Evolutionary conservation across 352 stramenopile species (phyloP), one percentile per base, ranked within the genome.

Genomic region (Globisporangium nagaii): DNA sequence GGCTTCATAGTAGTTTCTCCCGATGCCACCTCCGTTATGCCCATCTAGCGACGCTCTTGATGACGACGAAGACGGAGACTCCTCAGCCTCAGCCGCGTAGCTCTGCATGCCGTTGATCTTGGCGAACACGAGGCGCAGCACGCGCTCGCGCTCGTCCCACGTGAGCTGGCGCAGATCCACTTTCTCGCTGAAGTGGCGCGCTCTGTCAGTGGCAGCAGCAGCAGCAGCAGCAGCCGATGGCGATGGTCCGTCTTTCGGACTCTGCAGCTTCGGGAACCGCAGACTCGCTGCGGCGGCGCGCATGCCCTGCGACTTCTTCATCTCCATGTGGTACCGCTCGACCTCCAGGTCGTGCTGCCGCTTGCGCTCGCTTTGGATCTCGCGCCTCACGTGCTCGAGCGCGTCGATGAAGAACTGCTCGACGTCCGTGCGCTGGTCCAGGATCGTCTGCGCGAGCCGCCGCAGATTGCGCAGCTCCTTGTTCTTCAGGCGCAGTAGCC

Each of bases 381-480:
- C 68, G 5, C 62, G 43, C 62, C 96, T 95, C 9, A 97, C 90
- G 37, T 93, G 69, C 36, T 92, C 80, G 10, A 98, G 72, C 17
- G 89, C 86, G 56, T 98, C 89, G 37, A 98, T 57, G 52, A 98
- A 96, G 65, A 96, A 98, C 53, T 97, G 86, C 53, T 93, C 81
- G 6, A 93, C 65, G 39, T 98, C 91, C 4, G 85, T 96, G 32
- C 93, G 75, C 63, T 98, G 93, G 43, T 90, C 78, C 35, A 98
- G 67, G 42, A 98, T 95, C 13, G 80, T 92, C 58, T 97, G 80
- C 6, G 90, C 79, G 13, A 98, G 82, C 32, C 76, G 75, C 25
- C 89, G 74, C 32, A 98, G 69, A 49, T 95, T 91, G 13, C 81
- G 73, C 32, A 98, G 66, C 76, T 98, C 93, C 53, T 93, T 92